These are phyloP conservation scores for Neonectria neomacrospora DNA, from an alignment of 2,329 filamentous ascomycete genomes.

Conservation along the genomic window DNA sequence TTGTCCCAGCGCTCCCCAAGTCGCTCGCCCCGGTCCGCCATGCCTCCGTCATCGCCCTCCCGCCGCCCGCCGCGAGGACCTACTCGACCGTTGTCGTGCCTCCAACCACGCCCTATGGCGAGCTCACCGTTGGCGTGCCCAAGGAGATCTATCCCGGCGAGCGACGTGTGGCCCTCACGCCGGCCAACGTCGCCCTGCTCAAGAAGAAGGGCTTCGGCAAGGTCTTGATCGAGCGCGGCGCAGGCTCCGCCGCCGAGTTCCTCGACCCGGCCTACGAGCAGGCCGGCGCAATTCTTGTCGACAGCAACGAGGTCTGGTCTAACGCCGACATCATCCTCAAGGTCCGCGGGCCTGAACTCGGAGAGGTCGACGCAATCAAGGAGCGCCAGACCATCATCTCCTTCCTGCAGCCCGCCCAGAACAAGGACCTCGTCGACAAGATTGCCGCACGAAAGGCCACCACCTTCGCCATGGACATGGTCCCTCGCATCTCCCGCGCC, in stretches of 20 bases:
- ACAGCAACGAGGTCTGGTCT: conserved; percentile 75
- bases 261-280: conserved; percentile 79
- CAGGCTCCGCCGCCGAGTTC: conserved; percentile 82
- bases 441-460: conserved; percentile 78
- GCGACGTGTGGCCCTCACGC: conserved; percentile 85
- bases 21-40: conserved; percentile 54
- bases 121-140: conserved; percentile 82
- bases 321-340: conserved; percentile 85
- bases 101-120: conserved; percentile 71
- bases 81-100: conserved; percentile 56
- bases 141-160: conserved; percentile 83
- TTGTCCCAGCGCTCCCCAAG: conserved; percentile 44
- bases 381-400: conserved; percentile 81
- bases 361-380: conserved; percentile 75
- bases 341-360: conserved; percentile 77
- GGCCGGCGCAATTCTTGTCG: conserved; percentile 81
- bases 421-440: conserved; percentile 77
- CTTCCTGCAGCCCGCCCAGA: conserved; percentile 85
- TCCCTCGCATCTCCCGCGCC: conserved; percentile 88
- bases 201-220: conserved; percentile 86
- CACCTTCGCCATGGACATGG: conserved; percentile 91
- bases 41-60: conserved; percentile 47
- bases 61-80: conserved; percentile 37
- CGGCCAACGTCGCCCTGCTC: conserved; percentile 82
- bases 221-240: conserved; percentile 82